Percentiles rank a stretch among this genome's conserved stretches.
phyloP scores from a whole-genome alignment of 2,329 filamentous ascomycete genomes.

The Coniochaeta pulveracea region DNA sequence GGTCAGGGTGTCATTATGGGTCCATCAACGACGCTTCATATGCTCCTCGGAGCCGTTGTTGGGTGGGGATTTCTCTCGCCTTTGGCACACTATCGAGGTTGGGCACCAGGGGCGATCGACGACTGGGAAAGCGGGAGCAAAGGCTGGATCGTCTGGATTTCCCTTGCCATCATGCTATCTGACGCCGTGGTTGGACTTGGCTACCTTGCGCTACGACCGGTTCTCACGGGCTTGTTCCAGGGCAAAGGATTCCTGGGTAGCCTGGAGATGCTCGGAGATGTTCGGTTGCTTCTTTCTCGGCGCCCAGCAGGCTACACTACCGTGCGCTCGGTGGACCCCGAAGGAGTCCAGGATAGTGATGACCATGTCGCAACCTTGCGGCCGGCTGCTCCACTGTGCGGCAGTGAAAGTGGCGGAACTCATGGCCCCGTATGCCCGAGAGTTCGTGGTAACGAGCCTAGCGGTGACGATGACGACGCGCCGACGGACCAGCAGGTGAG shows the following conservation, averaged over 20 bases:
- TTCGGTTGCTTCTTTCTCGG: conserved; percentile 3
- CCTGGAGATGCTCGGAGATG: not conserved
- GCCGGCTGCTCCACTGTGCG: conserved; percentile 8
- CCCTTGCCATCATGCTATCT: conserved; percentile 89
- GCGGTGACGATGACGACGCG: conserved; percentile 67
- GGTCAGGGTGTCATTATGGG: conserved; percentile 99
- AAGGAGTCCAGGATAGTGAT: conserved; percentile 3
- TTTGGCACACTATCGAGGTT: conserved; percentile 71
- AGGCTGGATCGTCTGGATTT: conserved; percentile 98
- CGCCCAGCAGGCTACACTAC: conserved; percentile 12
- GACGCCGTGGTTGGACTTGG: conserved; percentile 83
- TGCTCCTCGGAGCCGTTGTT: conserved; percentile 79
- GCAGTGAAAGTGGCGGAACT: no score
- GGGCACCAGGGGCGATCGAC: conserved; percentile 77
- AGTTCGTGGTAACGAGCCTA: no score
- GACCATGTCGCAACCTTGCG: not conserved
- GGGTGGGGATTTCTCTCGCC: conserved; percentile 91
- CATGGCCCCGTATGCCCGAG: no score
- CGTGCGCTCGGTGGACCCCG: conserved; percentile 7
- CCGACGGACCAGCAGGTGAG: conserved; percentile 75
- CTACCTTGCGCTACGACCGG: conserved; percentile 53
- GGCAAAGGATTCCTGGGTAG: not conserved
- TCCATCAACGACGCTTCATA: conserved; percentile 85
- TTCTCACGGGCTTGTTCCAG: not conserved
- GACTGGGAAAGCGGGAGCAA: conserved; percentile 93